These are phyloP conservation scores for Xylaria sp. DNA, from an alignment of 495 filamentous ascomycete species.

Conservation along the genomic window DNA sequence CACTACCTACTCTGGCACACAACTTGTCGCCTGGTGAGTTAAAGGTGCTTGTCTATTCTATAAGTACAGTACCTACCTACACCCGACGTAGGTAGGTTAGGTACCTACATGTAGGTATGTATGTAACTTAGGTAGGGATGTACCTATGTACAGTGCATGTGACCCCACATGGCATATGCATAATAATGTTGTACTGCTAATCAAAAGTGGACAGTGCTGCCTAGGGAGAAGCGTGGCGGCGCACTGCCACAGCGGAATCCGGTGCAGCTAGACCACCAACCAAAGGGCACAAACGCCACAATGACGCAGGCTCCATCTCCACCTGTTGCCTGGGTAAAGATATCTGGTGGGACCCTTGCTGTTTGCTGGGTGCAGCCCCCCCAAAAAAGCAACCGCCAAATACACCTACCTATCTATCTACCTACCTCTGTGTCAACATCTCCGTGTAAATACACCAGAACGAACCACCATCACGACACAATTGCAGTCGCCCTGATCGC, in stretches of 20 bases:
- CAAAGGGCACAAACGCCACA: conserved; percentile 1
- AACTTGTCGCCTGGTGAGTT: too few relatives aligned
- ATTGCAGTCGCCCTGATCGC: conserved; percentile 6
- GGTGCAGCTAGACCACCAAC: neutral
- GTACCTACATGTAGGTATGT: too few relatives aligned
- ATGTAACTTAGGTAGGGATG: too few relatives aligned
- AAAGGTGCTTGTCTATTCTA: too few relatives aligned
- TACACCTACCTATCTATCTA: too few relatives aligned
- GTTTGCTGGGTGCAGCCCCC: neutral
- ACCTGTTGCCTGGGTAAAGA: conserved; percentile 23
- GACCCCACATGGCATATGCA: too few relatives aligned
- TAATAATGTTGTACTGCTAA: too few relatives aligned
- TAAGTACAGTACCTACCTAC: too few relatives aligned
- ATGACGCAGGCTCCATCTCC: conserved; percentile 12
- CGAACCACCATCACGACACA: neutral
- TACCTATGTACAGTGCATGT: too few relatives aligned
- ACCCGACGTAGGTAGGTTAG: too few relatives aligned
- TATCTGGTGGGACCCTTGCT: neutral
- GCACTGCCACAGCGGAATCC: neutral
- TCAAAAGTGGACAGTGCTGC: neutral
- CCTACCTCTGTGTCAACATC: neutral
- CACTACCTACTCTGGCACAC: too few relatives aligned
- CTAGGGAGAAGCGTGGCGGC: neutral
- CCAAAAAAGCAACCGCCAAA: conserved; percentile 19
- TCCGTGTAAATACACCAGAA: neutral